These are phyloP conservation scores for Trapa bicornis DNA, from an alignment of 345 rosid species.

Conservation along the genomic window DNA sequence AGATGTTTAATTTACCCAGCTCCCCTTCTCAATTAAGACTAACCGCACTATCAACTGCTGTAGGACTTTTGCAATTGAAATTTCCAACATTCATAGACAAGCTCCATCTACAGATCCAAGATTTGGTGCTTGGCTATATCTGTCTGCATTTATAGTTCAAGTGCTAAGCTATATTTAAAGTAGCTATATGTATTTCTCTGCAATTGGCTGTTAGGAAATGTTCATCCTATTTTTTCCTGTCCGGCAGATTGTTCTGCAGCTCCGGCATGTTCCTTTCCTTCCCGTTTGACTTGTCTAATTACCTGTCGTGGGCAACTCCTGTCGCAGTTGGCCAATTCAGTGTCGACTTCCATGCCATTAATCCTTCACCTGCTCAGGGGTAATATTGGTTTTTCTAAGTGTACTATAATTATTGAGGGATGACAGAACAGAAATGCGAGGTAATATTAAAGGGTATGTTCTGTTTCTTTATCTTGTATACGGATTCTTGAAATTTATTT, in stretches of 20 bases:
- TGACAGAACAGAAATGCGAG: neutral
- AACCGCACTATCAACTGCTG: too few relatives aligned
- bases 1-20: neutral
- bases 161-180: too few relatives aligned
- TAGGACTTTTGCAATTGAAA: too few relatives aligned
- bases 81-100: too few relatives aligned
- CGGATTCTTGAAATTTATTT: neutral
- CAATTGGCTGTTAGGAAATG: too few relatives aligned
- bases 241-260: conserved; percentile 45
- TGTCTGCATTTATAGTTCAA: too few relatives aligned
- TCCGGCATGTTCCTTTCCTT: conserved; percentile 90
- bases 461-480: neutral
- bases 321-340: conserved; percentile 45
- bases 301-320: conserved; percentile 87
- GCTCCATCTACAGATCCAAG: too few relatives aligned
- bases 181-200: too few relatives aligned
- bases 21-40: neutral
- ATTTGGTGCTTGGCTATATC: too few relatives aligned
- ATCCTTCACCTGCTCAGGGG: neutral
- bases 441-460: neutral
- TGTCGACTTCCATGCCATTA: neutral
- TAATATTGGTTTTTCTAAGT: neutral
- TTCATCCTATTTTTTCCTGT: too few relatives aligned
- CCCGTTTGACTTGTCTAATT: conserved; percentile 93
- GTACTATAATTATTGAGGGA: neutral